A percentile compares a stretch with the other conserved stretches of the same genome.
These are phyloP conservation scores for Arbutus unedo DNA, from an alignment of 148 eudicot genomes.

Conservation along the genomic window DNA sequence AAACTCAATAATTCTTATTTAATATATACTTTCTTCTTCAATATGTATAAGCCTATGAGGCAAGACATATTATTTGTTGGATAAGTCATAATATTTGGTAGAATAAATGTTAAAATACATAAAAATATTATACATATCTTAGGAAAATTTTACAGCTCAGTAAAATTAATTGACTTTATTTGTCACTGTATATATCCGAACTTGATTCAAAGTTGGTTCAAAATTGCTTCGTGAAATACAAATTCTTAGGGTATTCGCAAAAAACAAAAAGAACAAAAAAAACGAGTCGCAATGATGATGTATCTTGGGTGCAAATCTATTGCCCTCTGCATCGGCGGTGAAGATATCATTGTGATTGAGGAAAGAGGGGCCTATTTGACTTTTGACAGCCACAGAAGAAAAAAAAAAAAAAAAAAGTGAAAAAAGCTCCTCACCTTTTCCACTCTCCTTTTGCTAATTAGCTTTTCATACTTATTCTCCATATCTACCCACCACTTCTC, in stretches of 20 bases:
- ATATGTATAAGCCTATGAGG: no score
- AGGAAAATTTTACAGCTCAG: no score
- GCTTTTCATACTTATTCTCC: conserved; percentile 30
- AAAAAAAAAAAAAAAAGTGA: not conserved
- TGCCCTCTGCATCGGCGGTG: conserved; percentile 36
- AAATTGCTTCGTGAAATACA: no score
- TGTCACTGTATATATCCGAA: no score
- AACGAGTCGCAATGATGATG: conserved; percentile 52
- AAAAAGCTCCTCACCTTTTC: conserved; percentile 50
- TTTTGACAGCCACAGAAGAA: conserved; percentile 20
- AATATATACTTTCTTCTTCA: no score
- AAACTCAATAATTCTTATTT: no score
- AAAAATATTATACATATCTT: no score
- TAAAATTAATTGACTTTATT: no score
- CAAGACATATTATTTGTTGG: no score
- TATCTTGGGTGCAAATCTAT: conserved; percentile 53
- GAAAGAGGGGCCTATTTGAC: conserved; percentile 47
- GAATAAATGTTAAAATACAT: no score
- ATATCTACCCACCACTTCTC: conserved; percentile 54
- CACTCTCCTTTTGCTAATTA: conserved; percentile 22
- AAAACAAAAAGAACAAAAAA: conserved; percentile 18
- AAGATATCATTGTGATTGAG: conserved; percentile 43
- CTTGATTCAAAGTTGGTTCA: no score
- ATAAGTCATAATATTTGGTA: no score
- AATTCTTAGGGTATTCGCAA: conserved; percentile 19